phyloP scores from a whole-genome alignment of 1,284 basidiomycete genomes.

The Gastroboletus turbinatus region DNA sequence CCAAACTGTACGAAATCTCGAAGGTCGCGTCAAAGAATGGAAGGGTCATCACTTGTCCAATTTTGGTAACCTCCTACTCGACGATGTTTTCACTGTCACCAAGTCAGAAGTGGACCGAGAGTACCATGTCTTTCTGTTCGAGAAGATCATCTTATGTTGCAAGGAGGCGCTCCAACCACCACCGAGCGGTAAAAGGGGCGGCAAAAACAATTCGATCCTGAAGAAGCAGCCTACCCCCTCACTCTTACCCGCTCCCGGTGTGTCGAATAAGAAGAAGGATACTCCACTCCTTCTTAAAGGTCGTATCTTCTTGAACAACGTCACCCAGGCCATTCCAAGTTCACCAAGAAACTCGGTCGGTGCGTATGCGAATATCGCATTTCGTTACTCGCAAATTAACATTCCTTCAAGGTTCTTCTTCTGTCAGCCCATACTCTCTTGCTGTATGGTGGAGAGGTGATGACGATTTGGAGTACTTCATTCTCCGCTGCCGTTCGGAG shows the following conservation, averaged over 20 bases:
- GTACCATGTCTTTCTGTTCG: conserved; percentile 98
- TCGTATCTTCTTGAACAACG: conserved; percentile 96
- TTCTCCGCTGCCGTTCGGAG: conserved; percentile 89
- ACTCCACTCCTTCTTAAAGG: conserved; percentile 91
- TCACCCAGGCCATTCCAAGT: conserved; percentile 71
- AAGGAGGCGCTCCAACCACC: conserved; percentile 71
- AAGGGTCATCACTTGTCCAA: conserved; percentile 95
- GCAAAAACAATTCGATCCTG: conserved; percentile 75
- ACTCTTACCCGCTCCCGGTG: conserved; percentile 47
- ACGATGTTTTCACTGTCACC: conserved; percentile 94
- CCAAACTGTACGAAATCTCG: conserved; percentile 87
- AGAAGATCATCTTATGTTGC: conserved; percentile 98
- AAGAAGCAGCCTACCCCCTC: conserved; percentile 62
- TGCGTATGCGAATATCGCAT: conserved; percentile 39
- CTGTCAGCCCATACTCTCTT: conserved; percentile 59
- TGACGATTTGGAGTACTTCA: conserved; percentile 90
- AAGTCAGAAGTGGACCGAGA: conserved; percentile 97
- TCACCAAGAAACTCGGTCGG: conserved; percentile 59
- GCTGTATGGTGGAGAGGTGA: conserved; percentile 95
- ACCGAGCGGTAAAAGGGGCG: conserved; percentile 55
- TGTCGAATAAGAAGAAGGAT: conserved; percentile 66
- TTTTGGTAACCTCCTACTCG: conserved; percentile 91
- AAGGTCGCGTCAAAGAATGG: conserved; percentile 95
- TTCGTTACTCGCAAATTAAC: conserved; percentile 8
- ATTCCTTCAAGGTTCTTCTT: conserved; percentile 39